Base-by-base conservation (phyloP, 2,329 filamentous ascomycete genomes). In the Blumeria hordei region DNA sequence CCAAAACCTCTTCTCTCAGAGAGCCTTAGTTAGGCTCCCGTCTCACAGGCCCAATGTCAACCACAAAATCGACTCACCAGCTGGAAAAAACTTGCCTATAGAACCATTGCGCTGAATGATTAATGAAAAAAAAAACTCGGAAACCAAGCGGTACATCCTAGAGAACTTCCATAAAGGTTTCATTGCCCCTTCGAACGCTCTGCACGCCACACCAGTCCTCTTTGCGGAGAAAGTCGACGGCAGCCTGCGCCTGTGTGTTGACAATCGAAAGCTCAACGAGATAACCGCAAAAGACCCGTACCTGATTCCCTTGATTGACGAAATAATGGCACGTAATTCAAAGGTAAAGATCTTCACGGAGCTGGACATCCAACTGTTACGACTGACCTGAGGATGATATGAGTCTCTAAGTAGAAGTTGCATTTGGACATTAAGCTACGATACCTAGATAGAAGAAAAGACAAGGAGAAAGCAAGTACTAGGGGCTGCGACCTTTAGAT, bases 181-280 rank as follows among this genome's bases (percentile, higher is more conserved):
- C 28, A 53, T 56, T 14, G 5, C 37, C 14, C 14, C 34, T 33
- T 43, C n/a, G 4, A 7, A 32, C n/a, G 35, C 47, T 18, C 47
- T 35, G 2, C 33, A 35, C n/a, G 6, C 21, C n/a, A 7, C 37
- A 14, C 55, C 55, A 1, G 33, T 56, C 3, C 32, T 50, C 28
- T 50, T 55, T 16, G 41, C 41, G 3, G 2, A 8, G 11, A 55
- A 55, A 47, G 7, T 2, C 10, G 33, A 37, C 35, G 54, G 54
- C 4, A 44, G 54, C 3, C 41, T 55, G 11, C 3, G 54, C 10
- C 28, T 55, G 11, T 55, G 37, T 28, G 3, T 47, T 28, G 37
- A 56, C 28, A 37, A 54, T 35, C 18, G 55, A 32, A 32, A 11
- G 12, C 51, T 56, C 4, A 56, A 56, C 37, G 21, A 28, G 21